Conservation (phyloP, 2,329 filamentous ascomycete species). For the Daldinia sp. region DNA sequence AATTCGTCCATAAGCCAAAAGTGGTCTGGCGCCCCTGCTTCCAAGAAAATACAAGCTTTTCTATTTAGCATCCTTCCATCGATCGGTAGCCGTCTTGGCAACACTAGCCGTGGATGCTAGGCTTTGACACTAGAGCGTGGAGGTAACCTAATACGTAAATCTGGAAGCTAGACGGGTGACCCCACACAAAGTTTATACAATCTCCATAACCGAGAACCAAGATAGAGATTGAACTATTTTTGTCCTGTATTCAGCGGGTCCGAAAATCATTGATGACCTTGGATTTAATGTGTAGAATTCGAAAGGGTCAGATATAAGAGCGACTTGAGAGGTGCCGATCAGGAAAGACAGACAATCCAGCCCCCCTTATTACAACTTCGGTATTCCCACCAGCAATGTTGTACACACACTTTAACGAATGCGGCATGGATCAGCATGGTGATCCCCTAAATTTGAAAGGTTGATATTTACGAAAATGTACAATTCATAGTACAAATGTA, state of each 20-base stretch:
- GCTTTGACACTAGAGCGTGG: no score
- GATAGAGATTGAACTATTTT: neutral
- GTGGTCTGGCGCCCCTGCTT: slow-evolving; percentile 9
- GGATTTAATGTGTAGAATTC: neutral
- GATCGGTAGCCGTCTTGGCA: slow-evolving; percentile 18
- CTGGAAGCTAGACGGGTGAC: neutral
- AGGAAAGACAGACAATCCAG: neutral
- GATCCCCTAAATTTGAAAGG: neutral
- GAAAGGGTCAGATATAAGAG: neutral
- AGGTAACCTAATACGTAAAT: neutral
- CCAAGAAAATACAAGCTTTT: slow-evolving; percentile 33
- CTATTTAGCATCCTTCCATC: slow-evolving; percentile 6
- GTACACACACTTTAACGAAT: neutral
- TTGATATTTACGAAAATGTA: no score
- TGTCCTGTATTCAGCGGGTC: neutral
- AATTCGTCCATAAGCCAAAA: neutral
- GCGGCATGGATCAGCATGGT: neutral
- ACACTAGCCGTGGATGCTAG: no score
- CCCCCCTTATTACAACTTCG: neutral
- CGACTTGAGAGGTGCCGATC: neutral
- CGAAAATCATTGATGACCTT: neutral
- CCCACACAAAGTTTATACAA: neutral
- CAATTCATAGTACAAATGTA: neutral
- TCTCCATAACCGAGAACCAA: neutral
- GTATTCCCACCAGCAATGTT: neutral